phyloP scores from a whole-genome alignment of 768 basidiomycete species.

The Lanmaoa pseudosensibilis region DNA sequence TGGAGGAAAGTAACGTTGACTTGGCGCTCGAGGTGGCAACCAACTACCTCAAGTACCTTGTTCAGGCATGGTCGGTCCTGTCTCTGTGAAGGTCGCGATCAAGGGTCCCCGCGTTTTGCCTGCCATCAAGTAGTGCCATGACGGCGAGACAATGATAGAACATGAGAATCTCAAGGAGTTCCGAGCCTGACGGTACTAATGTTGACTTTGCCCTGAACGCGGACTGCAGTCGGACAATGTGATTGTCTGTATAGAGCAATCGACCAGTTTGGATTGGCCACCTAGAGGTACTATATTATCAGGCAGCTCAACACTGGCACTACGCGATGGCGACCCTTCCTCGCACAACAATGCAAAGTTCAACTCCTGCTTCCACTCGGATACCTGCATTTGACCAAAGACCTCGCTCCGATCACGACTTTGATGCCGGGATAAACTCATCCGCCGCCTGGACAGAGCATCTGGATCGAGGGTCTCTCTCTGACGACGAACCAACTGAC shows the following conservation, averaged over 20 bases:
- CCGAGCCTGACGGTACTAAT: background rate
- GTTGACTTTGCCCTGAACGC: background rate
- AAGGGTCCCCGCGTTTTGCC: background rate
- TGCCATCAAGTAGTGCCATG: background rate
- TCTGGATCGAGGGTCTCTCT: constrained; percentile 46
- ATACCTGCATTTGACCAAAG: constrained; percentile 28
- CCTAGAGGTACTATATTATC: too few species aligned
- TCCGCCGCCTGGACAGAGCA: constrained; percentile 77
- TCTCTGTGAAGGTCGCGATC: background rate
- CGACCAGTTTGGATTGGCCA: constrained; percentile 3
- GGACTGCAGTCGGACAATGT: background rate
- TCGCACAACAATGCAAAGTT: constrained; percentile 29
- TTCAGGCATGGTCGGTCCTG: constrained; percentile 13
- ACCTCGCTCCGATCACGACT: constrained; percentile 39
- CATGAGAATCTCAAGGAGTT: background rate
- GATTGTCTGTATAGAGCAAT: constrained; percentile 3
- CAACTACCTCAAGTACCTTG: background rate
- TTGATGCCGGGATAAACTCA: constrained; percentile 77
- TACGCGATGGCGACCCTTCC: constrained; percentile 40
- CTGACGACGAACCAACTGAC: constrained; percentile 50
- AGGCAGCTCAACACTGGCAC: too few species aligned
- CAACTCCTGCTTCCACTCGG: constrained; percentile 10
- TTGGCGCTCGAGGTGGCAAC: background rate
- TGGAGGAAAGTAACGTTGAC: background rate
- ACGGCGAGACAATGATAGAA: background rate